Conservation (phyloP, 2,329 filamentous ascomycete species). For the Dactylonectria estremocensis region DNA sequence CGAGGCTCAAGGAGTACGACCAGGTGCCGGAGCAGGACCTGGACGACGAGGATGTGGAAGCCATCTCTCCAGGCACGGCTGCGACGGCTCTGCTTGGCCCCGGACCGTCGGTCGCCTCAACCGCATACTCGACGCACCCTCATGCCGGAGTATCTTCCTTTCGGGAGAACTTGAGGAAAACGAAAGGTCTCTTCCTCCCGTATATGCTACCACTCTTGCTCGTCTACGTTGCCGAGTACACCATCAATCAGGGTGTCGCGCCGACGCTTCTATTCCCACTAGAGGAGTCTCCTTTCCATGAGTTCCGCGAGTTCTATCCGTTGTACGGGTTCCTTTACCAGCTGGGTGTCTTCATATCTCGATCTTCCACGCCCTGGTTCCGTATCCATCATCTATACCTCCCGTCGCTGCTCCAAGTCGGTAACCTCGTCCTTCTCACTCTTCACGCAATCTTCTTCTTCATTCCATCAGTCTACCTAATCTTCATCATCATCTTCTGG, state of each 20-base stretch:
- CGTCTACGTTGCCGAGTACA: slow-evolving; percentile 97
- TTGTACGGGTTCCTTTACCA: slow-evolving; percentile 97
- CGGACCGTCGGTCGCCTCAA: slow-evolving; percentile 56
- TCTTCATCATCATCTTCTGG: slow-evolving; percentile 92
- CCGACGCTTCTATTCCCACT: slow-evolving; percentile 93
- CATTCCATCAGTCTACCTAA: slow-evolving; percentile 87
- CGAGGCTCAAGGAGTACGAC: slow-evolving; percentile 67
- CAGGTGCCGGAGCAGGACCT: slow-evolving; percentile 62
- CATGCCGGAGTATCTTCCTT: slow-evolving; percentile 54
- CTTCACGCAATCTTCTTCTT: slow-evolving; percentile 85
- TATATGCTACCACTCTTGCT: slow-evolving; percentile 93
- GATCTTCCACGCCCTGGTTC: slow-evolving; percentile 90
- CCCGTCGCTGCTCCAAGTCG: slow-evolving; percentile 85
- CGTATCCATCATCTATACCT: slow-evolving; percentile 86
- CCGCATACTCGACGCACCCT: slow-evolving; percentile 56
- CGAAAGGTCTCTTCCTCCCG: slow-evolving; percentile 79
- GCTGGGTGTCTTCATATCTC: slow-evolving; percentile 93
- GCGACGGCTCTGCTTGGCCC: slow-evolving; percentile 66
- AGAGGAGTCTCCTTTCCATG: slow-evolving; percentile 79
- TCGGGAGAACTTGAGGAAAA: slow-evolving; percentile 73
- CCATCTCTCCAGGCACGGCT: slow-evolving; percentile 55
- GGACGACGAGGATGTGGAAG: slow-evolving; percentile 56
- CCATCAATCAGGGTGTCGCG: slow-evolving; percentile 94
- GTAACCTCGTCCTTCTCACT: slow-evolving; percentile 81
- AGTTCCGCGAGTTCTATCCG: slow-evolving; percentile 92